These are phyloP conservation scores for Talinum fruticosum DNA, from an alignment of 148 eudicot species.

Conservation along the genomic window DNA sequence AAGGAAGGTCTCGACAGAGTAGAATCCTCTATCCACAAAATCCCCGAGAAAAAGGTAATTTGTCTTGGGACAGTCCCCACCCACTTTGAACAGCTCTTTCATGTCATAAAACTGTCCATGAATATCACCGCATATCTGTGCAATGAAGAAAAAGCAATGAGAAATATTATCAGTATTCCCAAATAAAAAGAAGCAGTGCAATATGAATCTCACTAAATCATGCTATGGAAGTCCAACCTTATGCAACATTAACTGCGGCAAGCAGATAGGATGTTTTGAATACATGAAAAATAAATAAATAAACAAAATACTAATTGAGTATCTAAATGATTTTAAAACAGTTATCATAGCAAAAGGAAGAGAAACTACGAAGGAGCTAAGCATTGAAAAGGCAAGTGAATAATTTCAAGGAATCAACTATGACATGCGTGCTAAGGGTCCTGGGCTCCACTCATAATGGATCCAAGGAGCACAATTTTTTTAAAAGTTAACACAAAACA, in stretches of 20 bases:
- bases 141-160: not conserved
- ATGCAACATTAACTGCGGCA: not conserved
- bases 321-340: not conserved
- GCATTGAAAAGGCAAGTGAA: not conserved
- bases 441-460: not conserved
- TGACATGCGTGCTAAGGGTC: too few relatives aligned
- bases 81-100: slow-evolving; percentile 91
- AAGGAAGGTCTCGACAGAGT: slow-evolving; percentile 91
- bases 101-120: slow-evolving; percentile 97
- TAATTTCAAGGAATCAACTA: not conserved
- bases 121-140: slow-evolving; percentile 91
- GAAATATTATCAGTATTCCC: not conserved
- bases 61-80: slow-evolving; percentile 97
- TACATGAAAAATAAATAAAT: not conserved
- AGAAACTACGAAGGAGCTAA: not conserved
- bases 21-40: slow-evolving; percentile 91
- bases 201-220: not conserved
- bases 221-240: not conserved
- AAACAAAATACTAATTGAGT: too few relatives aligned
- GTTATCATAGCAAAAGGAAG: not conserved
- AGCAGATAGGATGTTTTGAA: not conserved
- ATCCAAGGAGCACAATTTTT: not conserved
- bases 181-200: not conserved
- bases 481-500: not conserved
- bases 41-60: slow-evolving; percentile 94